These are phyloP conservation scores for Leccinum aurantiacum DNA, from an alignment of 768 basidiomycete genomes.

Conservation along the genomic window DNA sequence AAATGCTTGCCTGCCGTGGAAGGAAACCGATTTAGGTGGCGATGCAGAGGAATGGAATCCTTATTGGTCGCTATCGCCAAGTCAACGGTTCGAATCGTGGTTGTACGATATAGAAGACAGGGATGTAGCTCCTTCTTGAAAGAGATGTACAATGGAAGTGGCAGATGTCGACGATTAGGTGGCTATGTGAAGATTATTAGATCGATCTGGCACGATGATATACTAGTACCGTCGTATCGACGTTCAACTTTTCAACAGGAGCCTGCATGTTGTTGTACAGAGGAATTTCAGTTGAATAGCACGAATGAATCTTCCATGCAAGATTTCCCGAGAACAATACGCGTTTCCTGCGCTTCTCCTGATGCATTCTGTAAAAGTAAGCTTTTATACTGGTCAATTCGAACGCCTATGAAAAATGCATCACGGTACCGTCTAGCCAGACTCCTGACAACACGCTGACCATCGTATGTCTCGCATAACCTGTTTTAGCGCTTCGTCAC, in stretches of 20 bases:
- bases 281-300: not conserved
- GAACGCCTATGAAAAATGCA: not conserved
- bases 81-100: not conserved
- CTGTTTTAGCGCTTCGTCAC: not conserved
- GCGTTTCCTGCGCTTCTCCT: not conserved
- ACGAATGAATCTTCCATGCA: not conserved
- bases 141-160: not conserved
- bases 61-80: not conserved
- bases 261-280: not conserved
- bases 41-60: not conserved
- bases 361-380: not conserved
- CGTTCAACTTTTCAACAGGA: not conserved
- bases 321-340: not conserved
- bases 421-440: not conserved
- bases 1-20: not conserved
- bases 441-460: not conserved
- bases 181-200: not conserved
- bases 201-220: not conserved
- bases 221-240: not conserved
- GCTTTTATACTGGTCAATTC: not conserved
- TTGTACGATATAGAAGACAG: not conserved
- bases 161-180: not conserved
- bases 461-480: not conserved
- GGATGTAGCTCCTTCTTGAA: not conserved
- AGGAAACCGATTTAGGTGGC: not conserved